A percentile compares a stretch with the other conserved stretches of the same genome.
Evolutionary conservation across 768 basidiomycete species (phyloP).

Genomic region (Agaricus bisporus): DNA sequence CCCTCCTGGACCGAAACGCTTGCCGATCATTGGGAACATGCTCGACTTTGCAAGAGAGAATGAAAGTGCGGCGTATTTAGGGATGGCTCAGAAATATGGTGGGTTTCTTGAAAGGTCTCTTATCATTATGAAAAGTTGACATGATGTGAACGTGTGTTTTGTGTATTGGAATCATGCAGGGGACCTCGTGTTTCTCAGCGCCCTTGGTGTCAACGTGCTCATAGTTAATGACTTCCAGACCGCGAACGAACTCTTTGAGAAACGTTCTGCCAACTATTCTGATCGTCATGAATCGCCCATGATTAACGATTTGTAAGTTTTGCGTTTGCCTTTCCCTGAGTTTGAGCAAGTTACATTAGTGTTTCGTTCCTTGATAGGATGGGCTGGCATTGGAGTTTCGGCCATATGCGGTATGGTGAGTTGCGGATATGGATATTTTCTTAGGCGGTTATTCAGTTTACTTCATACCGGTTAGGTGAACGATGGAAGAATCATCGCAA

Average conservation of each 20-base stretch:
- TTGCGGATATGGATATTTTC: not conserved
- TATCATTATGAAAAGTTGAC: no score
- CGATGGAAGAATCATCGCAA: slow-evolving; percentile 47
- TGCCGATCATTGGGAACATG: slow-evolving; percentile 51
- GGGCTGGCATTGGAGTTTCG: slow-evolving; percentile 46
- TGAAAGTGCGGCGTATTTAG: slow-evolving; percentile 33
- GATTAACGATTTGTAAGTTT: slow-evolving; percentile 42
- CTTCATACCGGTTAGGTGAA: slow-evolving; percentile 28
- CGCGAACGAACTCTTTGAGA: slow-evolving; percentile 51
- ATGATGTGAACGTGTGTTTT: no score
- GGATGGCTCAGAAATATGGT: slow-evolving; percentile 38
- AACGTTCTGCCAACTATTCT: slow-evolving; percentile 49
- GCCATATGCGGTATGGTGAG: slow-evolving; percentile 43
- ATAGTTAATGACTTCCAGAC: slow-evolving; percentile 36
- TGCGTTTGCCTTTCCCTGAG: not conserved
- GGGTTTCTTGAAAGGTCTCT: not conserved
- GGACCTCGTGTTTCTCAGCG: slow-evolving; percentile 46
- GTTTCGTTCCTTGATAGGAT: slow-evolving; percentile 16
- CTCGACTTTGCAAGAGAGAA: slow-evolving; percentile 36
- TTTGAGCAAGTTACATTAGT: not conserved
- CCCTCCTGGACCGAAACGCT: slow-evolving; percentile 49
- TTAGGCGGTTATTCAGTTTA: not conserved
- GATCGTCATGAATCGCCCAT: slow-evolving; percentile 41
- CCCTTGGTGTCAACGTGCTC: slow-evolving; percentile 38
- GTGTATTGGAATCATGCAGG: slow-evolving; percentile 24